Evolutionary conservation across 139 green algal genomes (phyloP).

Genomic region (Gonium pectorale): DNA sequence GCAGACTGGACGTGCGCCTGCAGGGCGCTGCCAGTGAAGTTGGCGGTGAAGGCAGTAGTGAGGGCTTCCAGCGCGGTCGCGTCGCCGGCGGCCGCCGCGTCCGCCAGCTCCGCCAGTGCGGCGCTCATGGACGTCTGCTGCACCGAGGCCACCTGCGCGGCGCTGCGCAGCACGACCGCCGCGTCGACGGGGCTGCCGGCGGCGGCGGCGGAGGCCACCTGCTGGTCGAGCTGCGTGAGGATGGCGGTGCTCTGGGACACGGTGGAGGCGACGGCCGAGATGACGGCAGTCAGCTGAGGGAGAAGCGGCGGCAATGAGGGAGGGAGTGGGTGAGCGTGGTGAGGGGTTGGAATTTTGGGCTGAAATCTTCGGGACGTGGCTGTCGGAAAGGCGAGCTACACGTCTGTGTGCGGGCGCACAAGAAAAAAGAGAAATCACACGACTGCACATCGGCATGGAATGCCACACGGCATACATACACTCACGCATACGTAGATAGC

Average conservation of each 20-base stretch:
- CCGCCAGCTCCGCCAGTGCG: background rate
- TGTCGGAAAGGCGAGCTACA: too few species aligned
- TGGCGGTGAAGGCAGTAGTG: background rate
- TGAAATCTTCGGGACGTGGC: too few species aligned
- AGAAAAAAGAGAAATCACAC: too few species aligned
- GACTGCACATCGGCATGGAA: too few species aligned
- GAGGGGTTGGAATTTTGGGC: too few species aligned
- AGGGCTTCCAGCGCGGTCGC: background rate
- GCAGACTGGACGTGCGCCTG: background rate
- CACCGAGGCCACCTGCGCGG: constrained; percentile 13
- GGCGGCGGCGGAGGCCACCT: constrained; percentile 3
- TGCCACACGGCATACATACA: too few species aligned
- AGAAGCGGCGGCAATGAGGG: background rate
- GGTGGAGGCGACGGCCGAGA: background rate
- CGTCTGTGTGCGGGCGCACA: too few species aligned
- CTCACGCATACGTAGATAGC: too few species aligned
- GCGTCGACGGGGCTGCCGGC: background rate
- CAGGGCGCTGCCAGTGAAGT: constrained; percentile 5
- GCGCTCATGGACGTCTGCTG: background rate
- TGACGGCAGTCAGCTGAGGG: background rate
- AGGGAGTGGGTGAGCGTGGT: too few species aligned
- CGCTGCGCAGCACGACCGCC: background rate
- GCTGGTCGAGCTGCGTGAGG: constrained; percentile 3
- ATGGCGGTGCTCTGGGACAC: background rate
- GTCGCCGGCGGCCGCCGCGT: constrained; percentile 13